Percentiles rank a stretch among this genome's conserved stretches.
Evolutionary conservation across 805 yeast genomes (phyloP).

Genomic region (Metschnikowia aberdeeniae): DNA sequence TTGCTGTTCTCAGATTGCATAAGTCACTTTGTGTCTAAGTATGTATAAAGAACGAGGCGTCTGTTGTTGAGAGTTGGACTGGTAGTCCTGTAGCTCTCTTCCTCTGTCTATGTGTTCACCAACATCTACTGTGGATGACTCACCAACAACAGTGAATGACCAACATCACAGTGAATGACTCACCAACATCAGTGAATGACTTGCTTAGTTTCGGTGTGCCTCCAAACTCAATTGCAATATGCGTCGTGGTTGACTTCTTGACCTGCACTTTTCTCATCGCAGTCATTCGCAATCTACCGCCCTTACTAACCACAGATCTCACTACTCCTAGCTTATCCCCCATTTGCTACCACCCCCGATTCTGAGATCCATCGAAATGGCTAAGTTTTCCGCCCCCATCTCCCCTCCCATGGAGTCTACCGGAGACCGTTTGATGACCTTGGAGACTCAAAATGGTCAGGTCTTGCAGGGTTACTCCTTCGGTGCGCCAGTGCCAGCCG

Average conservation of each 20-base stretch:
- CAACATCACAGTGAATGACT: too few relatives aligned
- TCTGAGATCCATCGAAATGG: constrained; percentile 12
- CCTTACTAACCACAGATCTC: constrained; percentile 11
- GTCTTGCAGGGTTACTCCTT: constrained; percentile 93
- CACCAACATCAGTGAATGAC: too few relatives aligned
- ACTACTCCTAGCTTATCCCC: constrained; percentile 4
- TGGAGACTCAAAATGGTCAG: constrained; percentile 84
- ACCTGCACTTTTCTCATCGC: not conserved
- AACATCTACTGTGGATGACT: too few relatives aligned
- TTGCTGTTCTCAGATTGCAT: constrained; percentile 20
- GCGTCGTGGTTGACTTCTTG: not conserved
- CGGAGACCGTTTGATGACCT: constrained; percentile 78
- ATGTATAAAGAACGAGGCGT: constrained; percentile 12
- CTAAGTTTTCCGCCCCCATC: constrained; percentile 71
- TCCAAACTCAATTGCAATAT: not conserved
- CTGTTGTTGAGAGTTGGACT: constrained; percentile 16
- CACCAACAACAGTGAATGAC: too few relatives aligned
- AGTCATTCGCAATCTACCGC: not conserved
- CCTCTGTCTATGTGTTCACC: too few relatives aligned
- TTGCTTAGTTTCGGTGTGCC: not conserved
- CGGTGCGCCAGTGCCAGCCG: constrained; percentile 83
- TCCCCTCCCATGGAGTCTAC: constrained; percentile 85
- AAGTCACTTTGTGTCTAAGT: constrained; percentile 14
- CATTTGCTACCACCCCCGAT: constrained; percentile 1
- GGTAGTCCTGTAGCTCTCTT: constrained; percentile 2